Evolutionary conservation across 495 filamentous ascomycete species (phyloP).

Genomic region (Paragyromitra xinjiangensis): DNA sequence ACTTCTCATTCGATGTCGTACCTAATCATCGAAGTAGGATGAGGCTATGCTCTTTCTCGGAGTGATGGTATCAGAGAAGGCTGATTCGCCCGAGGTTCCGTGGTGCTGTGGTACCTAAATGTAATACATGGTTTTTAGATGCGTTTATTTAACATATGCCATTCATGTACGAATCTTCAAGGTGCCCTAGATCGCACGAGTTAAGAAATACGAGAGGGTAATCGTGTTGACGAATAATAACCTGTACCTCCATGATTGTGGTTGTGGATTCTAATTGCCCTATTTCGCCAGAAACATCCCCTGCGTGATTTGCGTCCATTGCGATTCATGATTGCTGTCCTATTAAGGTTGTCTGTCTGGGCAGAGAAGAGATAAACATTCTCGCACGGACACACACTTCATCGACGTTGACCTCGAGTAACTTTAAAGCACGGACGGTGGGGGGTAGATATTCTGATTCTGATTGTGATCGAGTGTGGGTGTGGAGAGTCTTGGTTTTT

Average conservation of each 20-base stretch:
- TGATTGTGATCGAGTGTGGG: too few species aligned
- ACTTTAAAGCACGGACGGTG: conserved; percentile 21
- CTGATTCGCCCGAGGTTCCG: background rate
- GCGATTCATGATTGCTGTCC: background rate
- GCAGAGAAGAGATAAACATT: background rate
- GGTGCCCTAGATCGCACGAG: background rate
- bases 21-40: background rate
- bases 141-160: conserved; percentile 14
- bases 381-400: background rate
- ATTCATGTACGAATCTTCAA: background rate
- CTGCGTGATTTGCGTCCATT: background rate
- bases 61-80: background rate
- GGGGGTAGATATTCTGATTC: background rate
- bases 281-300: background rate
- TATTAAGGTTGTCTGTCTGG: conserved; percentile 19
- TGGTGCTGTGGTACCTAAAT: background rate
- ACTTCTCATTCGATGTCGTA: background rate
- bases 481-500: too few species aligned
- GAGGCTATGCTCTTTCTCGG: conserved; percentile 1
- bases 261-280: background rate
- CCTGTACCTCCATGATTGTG: background rate
- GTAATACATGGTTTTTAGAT: background rate
- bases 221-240: background rate
- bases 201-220: background rate
- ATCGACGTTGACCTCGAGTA: background rate